phyloP scores from a whole-genome alignment of 2,329 filamentous ascomycete species.

The Stylonectria norvegica region DNA sequence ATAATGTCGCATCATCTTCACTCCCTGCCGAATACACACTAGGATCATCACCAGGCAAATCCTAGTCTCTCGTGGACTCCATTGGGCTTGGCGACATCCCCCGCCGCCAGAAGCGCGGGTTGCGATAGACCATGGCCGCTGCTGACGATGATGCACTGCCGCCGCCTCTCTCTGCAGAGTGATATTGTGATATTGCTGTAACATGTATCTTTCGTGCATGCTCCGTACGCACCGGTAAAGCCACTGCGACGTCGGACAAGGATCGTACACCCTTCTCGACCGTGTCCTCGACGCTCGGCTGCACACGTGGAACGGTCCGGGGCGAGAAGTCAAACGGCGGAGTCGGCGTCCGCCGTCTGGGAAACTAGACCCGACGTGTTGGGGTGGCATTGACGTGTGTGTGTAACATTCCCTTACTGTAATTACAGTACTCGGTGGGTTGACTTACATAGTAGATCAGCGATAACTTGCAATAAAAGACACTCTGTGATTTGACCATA shows the following conservation, averaged over 20 bases:
- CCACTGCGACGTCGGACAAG: background rate
- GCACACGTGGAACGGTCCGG: conserved; percentile 21
- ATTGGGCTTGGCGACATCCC: no score
- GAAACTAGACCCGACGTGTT: background rate
- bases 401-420: background rate
- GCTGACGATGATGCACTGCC: background rate
- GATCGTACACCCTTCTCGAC: background rate
- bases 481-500: background rate
- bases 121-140: no score
- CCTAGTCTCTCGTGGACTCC: no score
- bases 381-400: background rate
- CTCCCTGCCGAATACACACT: no score
- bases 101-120: no score
- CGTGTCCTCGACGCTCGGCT: background rate
- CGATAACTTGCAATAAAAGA: background rate
- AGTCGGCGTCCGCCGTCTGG: conserved; percentile 1
- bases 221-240: no score
- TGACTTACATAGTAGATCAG: background rate
- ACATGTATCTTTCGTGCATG: no score
- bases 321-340: no score
- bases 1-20: no score
- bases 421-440: background rate
- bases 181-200: background rate
- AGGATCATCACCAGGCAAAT: no score
- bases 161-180: background rate